Evolutionary conservation across 768 basidiomycete genomes (phyloP).

Genomic region (Mrakia frigida): DNA sequence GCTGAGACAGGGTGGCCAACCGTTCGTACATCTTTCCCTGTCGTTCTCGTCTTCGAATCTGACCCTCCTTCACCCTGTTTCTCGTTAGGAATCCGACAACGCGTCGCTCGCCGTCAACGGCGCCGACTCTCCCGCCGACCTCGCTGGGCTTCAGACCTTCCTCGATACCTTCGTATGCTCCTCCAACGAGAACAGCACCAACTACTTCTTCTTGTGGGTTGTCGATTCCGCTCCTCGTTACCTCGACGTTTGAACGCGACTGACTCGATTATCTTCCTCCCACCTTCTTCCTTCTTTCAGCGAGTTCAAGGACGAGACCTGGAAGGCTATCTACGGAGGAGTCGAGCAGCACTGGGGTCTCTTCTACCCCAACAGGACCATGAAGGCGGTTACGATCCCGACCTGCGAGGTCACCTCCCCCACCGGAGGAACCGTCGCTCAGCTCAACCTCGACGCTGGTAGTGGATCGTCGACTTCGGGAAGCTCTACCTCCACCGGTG

Average conservation of each 20-base stretch:
- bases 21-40: not conserved
- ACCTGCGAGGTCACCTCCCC: slow-evolving; percentile 20
- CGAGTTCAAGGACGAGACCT: slow-evolving; percentile 69
- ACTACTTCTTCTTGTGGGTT: slow-evolving; percentile 73
- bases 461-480: not conserved
- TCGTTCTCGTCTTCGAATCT: no score
- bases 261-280: not conserved
- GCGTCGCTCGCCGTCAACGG: slow-evolving; percentile 52
- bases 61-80: no score
- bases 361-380: slow-evolving; percentile 48
- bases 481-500: not conserved
- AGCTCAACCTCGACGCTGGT: slow-evolving; percentile 2
- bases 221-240: not conserved
- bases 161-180: slow-evolving; percentile 80
- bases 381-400: slow-evolving; percentile 18
- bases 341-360: slow-evolving; percentile 59
- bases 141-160: slow-evolving; percentile 57
- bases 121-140: slow-evolving; percentile 54
- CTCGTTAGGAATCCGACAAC: slow-evolving; percentile 43
- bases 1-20: slow-evolving; percentile 71
- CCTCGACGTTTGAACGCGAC: not conserved
- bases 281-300: slow-evolving; percentile 36
- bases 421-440: slow-evolving; percentile 18
- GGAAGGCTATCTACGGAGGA: slow-evolving; percentile 77
- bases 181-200: slow-evolving; percentile 71